Percentiles rank a stretch among this genome's conserved stretches.
Evolutionary conservation across 2,329 filamentous ascomycete species (phyloP).

Genomic region (Cyphellophora attinorum): DNA sequence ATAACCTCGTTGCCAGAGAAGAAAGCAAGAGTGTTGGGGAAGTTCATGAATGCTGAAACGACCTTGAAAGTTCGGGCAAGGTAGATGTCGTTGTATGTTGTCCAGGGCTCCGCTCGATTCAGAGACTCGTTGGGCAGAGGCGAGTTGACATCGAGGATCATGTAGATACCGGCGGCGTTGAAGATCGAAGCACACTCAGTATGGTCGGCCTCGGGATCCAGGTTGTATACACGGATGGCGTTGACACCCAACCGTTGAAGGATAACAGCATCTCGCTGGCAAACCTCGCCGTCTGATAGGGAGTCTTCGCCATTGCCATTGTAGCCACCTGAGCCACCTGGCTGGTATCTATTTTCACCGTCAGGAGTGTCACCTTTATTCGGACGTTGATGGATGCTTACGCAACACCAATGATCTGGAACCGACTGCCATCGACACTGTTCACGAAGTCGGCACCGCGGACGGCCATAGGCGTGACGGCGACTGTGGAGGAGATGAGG

Average conservation of each 20-base stretch:
- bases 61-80: constrained; percentile 51
- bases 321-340: constrained; percentile 51
- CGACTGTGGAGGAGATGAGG: constrained; percentile 35
- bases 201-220: constrained; percentile 51
- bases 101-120: constrained; percentile 44
- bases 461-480: constrained; percentile 48
- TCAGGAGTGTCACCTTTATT: constrained; percentile 8
- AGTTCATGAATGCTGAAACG: constrained; percentile 58
- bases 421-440: constrained; percentile 45
- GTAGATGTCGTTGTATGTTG: constrained; percentile 47
- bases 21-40: constrained; percentile 57
- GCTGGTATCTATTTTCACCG: constrained; percentile 44
- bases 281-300: constrained; percentile 47
- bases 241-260: constrained; percentile 56
- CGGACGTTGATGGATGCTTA: constrained; percentile 24
- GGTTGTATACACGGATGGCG: constrained; percentile 56
- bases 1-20: constrained; percentile 62
- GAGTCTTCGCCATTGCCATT: constrained; percentile 42
- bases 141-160: constrained; percentile 57
- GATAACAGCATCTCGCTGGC: constrained; percentile 53
- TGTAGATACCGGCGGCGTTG: constrained; percentile 57
- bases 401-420: constrained; percentile 55
- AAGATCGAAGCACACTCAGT: constrained; percentile 55
- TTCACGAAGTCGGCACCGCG: constrained; percentile 54
- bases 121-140: constrained; percentile 47